Conservation (phyloP, 768 basidiomycete genomes). For the Podaxis sp. region DNA sequence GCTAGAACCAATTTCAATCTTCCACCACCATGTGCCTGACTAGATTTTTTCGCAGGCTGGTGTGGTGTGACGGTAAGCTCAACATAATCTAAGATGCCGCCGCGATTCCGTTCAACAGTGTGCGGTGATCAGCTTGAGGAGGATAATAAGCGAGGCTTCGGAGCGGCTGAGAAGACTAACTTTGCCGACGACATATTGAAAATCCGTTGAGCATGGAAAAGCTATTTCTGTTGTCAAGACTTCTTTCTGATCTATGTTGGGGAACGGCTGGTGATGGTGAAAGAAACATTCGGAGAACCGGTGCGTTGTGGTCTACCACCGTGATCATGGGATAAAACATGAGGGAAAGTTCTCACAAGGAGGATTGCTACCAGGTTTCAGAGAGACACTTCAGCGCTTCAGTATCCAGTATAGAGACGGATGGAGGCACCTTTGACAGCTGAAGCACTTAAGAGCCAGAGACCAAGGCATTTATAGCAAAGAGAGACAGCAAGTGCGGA, state of each 20-base stretch:
- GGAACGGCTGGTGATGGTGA: neutral
- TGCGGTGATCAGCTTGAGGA: neutral
- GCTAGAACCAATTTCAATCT: neutral
- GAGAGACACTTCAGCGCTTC: neutral
- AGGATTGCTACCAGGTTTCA: conserved; percentile 2
- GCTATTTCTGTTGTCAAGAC: neutral
- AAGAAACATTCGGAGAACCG: neutral
- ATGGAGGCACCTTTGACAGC: neutral
- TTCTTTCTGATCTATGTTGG: neutral
- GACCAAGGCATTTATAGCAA: neutral
- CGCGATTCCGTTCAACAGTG: neutral
- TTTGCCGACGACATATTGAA: neutral
- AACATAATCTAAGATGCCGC: neutral
- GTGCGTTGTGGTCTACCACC: neutral
- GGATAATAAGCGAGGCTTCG: neutral
- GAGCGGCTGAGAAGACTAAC: neutral
- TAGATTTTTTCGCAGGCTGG: neutral
- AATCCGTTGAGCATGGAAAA: neutral
- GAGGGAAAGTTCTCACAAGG: neutral
- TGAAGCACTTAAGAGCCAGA: neutral
- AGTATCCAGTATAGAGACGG: neutral
- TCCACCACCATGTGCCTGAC: neutral
- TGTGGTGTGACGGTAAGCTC: neutral
- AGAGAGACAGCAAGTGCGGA: neutral
- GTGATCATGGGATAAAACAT: neutral